phyloP scores from a whole-genome alignment of 2,329 filamentous ascomycete species.

The Trichoderma guizhouense region DNA sequence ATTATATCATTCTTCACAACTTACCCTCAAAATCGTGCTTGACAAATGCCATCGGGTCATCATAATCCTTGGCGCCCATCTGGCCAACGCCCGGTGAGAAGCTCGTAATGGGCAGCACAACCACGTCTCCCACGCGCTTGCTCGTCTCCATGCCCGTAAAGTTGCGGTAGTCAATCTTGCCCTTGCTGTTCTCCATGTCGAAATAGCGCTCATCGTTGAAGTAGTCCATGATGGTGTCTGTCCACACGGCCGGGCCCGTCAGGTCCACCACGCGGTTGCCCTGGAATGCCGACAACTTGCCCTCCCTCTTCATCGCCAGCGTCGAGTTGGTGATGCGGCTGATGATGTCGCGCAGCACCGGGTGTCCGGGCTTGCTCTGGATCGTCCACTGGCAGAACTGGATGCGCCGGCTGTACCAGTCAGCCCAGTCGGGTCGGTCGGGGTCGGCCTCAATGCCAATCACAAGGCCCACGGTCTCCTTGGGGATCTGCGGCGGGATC shows the following conservation, averaged over 20 bases:
- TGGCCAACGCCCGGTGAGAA: constrained; percentile 93
- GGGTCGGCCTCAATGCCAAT: constrained; percentile 96
- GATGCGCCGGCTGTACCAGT: constrained; percentile 95
- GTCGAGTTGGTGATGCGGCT: constrained; percentile 81
- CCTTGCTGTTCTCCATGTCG: constrained; percentile 66
- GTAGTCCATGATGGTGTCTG: constrained; percentile 85
- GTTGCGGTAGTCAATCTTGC: constrained; percentile 77
- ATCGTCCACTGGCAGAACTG: constrained; percentile 99
- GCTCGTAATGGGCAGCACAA: constrained; percentile 91
- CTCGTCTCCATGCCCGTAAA: constrained; percentile 83
- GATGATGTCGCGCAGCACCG: constrained; percentile 83
- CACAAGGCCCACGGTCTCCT: constrained; percentile 76
- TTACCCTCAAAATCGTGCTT: constrained; percentile 94
- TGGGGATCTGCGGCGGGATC: constrained; percentile 76
- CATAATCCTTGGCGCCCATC: constrained; percentile 84
- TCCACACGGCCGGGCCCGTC: constrained; percentile 93
- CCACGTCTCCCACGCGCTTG: constrained; percentile 88
- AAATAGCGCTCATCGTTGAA: constrained; percentile 92
- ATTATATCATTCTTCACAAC: neutral
- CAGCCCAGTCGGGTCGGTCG: constrained; percentile 83
- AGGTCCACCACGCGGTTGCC: constrained; percentile 85
- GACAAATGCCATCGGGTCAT: constrained; percentile 96
- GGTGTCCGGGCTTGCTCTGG: constrained; percentile 90
- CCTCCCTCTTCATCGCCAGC: constrained; percentile 65
- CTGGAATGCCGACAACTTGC: constrained; percentile 56